phyloP scores from a whole-genome alignment of 2,329 filamentous ascomycete genomes.

The Arthrobotrys sphaeroides region DNA sequence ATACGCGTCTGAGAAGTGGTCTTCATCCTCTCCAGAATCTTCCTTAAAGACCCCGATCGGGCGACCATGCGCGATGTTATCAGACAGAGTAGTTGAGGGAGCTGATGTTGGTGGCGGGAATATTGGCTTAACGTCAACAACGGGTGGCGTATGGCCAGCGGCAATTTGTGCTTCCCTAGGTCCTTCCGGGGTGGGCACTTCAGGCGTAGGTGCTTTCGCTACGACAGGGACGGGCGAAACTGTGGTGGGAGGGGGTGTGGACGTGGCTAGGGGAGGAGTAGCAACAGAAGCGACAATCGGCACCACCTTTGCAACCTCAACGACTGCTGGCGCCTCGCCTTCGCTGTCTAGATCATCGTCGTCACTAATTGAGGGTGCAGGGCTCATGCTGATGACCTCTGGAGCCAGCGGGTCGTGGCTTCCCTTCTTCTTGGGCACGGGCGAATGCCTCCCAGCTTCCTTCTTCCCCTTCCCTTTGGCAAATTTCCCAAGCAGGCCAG shows the following conservation, averaged over 20 bases:
- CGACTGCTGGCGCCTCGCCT: not conserved
- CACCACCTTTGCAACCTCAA: not conserved
- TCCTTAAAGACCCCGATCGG: constrained; percentile 29
- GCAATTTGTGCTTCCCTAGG: constrained; percentile 31
- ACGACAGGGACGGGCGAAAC: not conserved
- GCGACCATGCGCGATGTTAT: constrained; percentile 39
- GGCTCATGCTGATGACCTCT: constrained; percentile 42
- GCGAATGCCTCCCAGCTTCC: not conserved
- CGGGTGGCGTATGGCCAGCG: constrained; percentile 35
- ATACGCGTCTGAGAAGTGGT: constrained; percentile 50
- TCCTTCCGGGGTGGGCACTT: constrained; percentile 3
- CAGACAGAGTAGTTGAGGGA: constrained; percentile 20
- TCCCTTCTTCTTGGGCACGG: not conserved
- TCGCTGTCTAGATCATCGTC: constrained; percentile 43
- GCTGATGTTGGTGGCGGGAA: constrained; percentile 33
- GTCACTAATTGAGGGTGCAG: constrained; percentile 42
- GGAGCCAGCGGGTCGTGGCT: constrained; percentile 32
- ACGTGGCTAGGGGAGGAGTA: constrained; percentile 6
- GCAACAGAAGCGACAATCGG: constrained; percentile 3
- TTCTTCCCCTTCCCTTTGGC: constrained; percentile 25
- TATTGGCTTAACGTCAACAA: constrained; percentile 44
- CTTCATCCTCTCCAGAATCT: constrained; percentile 42
- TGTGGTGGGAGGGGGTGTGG: not conserved
- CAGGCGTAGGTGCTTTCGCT: not conserved
- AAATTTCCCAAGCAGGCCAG: constrained; percentile 26